A percentile compares a stretch with the other conserved stretches of the same genome.
These are phyloP conservation scores for Cyberlindnera mrakii DNA, from an alignment of 805 yeast species.

Conservation along the genomic window DNA sequence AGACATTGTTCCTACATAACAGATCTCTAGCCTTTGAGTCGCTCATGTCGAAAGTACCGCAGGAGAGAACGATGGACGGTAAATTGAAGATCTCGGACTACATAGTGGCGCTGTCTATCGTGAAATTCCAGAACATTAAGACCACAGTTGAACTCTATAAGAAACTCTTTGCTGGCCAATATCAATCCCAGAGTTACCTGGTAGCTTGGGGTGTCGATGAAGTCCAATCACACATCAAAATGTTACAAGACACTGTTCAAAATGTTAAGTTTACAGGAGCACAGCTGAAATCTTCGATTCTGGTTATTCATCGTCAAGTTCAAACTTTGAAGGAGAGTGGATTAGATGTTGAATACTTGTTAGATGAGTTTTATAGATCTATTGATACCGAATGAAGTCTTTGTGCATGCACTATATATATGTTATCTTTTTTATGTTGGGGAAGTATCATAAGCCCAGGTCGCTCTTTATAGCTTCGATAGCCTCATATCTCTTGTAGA, in stretches of 20 bases:
- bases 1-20: constrained; percentile 40
- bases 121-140: constrained; percentile 54
- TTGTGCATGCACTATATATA: neutral
- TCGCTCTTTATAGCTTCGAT: constrained; percentile 10
- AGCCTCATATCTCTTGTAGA: constrained; percentile 10
- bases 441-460: constrained; percentile 4
- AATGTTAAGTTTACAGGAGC: constrained; percentile 51
- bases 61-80: constrained; percentile 42
- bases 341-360: constrained; percentile 49
- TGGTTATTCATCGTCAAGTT: constrained; percentile 52
- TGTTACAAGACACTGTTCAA: constrained; percentile 57
- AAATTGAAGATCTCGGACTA: constrained; percentile 39
- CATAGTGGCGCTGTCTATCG: constrained; percentile 55
- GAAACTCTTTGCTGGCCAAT: constrained; percentile 37
- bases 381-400: constrained; percentile 13
- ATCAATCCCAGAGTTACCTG: constrained; percentile 46
- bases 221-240: constrained; percentile 47
- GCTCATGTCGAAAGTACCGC: constrained; percentile 41
- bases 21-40: constrained; percentile 40
- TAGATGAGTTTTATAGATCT: constrained; percentile 20
- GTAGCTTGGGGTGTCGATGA: constrained; percentile 32
- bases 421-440: neutral
- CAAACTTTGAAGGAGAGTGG: constrained; percentile 59
- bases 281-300: constrained; percentile 49
- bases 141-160: constrained; percentile 52